A percentile compares a stretch with the other conserved stretches of the same genome.
Evolutionary conservation across 2,329 filamentous ascomycete species (phyloP).

Genomic region (Trichoderma endophyticum): DNA sequence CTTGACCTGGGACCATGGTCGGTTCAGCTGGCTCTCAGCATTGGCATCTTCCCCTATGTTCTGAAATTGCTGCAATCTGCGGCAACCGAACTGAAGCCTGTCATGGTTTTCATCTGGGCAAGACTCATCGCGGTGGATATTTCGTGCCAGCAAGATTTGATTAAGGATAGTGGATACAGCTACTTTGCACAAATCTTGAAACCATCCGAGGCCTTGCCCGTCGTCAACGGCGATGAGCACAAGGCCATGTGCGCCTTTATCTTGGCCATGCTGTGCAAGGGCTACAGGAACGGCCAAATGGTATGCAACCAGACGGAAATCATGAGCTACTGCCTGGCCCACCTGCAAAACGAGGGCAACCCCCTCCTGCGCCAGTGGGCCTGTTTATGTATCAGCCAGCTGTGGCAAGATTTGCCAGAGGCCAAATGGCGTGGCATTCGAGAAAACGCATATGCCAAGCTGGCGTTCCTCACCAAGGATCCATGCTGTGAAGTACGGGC

Average conservation of each 20-base stretch:
- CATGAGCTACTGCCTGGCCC: conserved; percentile 80
- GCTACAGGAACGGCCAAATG: conserved; percentile 85
- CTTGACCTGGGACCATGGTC: conserved; percentile 96
- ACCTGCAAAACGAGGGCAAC: conserved; percentile 82
- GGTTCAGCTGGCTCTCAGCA: conserved; percentile 94
- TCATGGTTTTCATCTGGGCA: conserved; percentile 99
- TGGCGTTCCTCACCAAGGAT: conserved; percentile 79
- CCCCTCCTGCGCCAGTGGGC: conserved; percentile 91
- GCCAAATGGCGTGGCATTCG: conserved; percentile 96
- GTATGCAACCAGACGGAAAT: conserved; percentile 89
- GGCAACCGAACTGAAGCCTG: conserved; percentile 88
- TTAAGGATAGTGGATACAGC: conserved; percentile 95
- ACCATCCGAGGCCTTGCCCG: conserved; percentile 75
- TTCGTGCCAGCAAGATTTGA: conserved; percentile 85
- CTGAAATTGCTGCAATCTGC: conserved; percentile 94
- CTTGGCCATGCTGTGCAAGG: conserved; percentile 93
- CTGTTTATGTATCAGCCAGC: conserved; percentile 88
- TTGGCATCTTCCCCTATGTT: conserved; percentile 99
- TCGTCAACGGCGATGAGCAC: conserved; percentile 87
- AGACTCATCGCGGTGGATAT: conserved; percentile 92
- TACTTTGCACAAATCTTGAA: conserved; percentile 95
- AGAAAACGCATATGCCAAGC: conserved; percentile 75
- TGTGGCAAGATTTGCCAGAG: conserved; percentile 87
- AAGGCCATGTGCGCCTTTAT: conserved; percentile 99
- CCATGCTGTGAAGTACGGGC: conserved; percentile 88